Base-by-base conservation (phyloP, 208 protist genomes). In the Trypanosoma rangeli region DNA sequence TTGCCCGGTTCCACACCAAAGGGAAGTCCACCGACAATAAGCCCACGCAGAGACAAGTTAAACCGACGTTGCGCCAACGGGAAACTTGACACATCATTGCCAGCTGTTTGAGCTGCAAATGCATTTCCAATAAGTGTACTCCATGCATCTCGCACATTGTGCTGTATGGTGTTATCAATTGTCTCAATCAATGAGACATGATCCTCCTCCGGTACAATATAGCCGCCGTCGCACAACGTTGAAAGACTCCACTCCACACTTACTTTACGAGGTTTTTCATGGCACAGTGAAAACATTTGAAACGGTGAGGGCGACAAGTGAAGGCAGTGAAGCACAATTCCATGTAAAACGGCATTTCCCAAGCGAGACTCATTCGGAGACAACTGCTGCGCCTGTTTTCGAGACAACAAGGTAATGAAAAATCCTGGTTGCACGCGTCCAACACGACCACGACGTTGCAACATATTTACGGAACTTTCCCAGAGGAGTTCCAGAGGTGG, bases 341-440 rank as follows among this genome's bases (percentile, higher is more conserved):
- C 82, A 55, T 91, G 83, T 13, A 96, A 60, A 9, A 89, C 79
- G 31, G 83, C 68, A 65, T 91, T 92, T 46, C 76, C 76, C 56
- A 93, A 86, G 48, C 62, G 82, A 69, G 78, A 85, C 24, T 83
- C 74, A 48, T 52, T 68, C n/a, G 55, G 67, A 4, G 46, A 58
- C 31, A 94, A 68, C 18, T 50, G 15, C 15, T 78, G 57, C 46
- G 75, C 55, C 62, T 96, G 85, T 0, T 74, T 60, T 12, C 68
- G 35, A 35, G 73, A 64, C 9, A 94, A 49, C 71, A 96, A 68
- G n/a, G 79, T 89, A 49, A 96, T 88, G 77, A 93, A 94, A 68
- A 96, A 94, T 39, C 90, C 93, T 55, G 86, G 92, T 71, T 97
- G 89, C 39, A 93, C 87, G 8, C 90, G 87, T 0, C 90, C 90